Percentiles rank a stretch among this genome's conserved stretches.
Conservation (phyloP, 1,284 basidiomycete species). For the Stereum hirsutum region DNA sequence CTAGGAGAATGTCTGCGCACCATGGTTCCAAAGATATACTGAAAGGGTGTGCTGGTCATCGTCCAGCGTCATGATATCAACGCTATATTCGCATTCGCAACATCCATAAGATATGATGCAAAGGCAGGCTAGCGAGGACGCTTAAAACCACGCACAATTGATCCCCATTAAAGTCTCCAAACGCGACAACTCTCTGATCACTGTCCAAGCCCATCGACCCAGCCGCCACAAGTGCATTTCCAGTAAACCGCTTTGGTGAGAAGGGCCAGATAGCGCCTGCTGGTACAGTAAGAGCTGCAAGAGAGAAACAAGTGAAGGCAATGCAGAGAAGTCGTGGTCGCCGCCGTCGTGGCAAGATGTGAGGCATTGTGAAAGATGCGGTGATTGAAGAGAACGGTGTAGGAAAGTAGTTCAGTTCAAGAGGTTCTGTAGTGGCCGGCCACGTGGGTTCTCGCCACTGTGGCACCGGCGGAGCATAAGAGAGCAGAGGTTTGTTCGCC, state of each 20-base stretch:
- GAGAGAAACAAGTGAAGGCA: neutral
- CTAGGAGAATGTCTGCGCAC: slow-evolving; percentile 40
- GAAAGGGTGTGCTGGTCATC: slow-evolving; percentile 66
- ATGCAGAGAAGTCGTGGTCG: slow-evolving; percentile 3
- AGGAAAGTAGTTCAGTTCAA: no score
- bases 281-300: neutral
- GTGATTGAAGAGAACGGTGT: no score
- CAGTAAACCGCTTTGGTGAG: slow-evolving; percentile 76
- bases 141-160: slow-evolving; percentile 65
- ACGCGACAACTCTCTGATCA: slow-evolving; percentile 73
- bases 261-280: slow-evolving; percentile 64
- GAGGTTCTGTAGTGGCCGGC: no score
- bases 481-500: no score
- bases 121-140: no score
- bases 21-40: slow-evolving; percentile 80
- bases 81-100: slow-evolving; percentile 29
- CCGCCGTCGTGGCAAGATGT: neutral
- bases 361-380: neutral
- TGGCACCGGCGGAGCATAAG: no score
- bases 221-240: slow-evolving; percentile 76
- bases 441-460: no score
- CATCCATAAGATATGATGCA: neutral
- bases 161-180: slow-evolving; percentile 94
- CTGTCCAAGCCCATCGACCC: slow-evolving; percentile 73
- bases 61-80: slow-evolving; percentile 76